phyloP scores from a whole-genome alignment of 441 rosid genomes.

The Populus hybrid region DNA sequence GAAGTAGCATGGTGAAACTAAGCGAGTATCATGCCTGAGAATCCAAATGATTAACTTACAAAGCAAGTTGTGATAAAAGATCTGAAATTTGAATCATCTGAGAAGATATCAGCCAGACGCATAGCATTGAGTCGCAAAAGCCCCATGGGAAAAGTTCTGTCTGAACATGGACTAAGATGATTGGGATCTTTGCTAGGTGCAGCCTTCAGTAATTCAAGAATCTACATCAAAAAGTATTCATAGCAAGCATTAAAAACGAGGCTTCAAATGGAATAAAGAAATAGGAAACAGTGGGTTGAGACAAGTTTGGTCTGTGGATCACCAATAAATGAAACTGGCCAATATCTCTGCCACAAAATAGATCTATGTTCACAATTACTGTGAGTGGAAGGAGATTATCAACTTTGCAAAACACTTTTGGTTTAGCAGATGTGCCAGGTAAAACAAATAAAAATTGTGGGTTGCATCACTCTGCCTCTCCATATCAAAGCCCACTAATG shows the following conservation, averaged over 20 bases:
- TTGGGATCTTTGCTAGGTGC: slow-evolving; percentile 60
- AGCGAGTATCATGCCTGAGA: slow-evolving; percentile 14
- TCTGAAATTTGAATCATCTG: slow-evolving; percentile 94
- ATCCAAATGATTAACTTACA: slow-evolving; percentile 52
- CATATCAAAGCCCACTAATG: slow-evolving; percentile 2
- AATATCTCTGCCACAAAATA: neutral
- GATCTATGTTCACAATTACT: neutral
- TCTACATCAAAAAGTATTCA: slow-evolving; percentile 43
- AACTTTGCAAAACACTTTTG: neutral
- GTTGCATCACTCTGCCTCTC: slow-evolving; percentile 2
- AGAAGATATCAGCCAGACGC: slow-evolving; percentile 90
- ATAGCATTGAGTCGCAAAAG: slow-evolving; percentile 88
- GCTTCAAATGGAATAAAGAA: slow-evolving; percentile 14
- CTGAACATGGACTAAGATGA: slow-evolving; percentile 39
- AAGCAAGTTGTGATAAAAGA: slow-evolving; percentile 59
- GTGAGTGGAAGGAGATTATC: neutral
- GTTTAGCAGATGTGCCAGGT: neutral
- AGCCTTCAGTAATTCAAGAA: slow-evolving; percentile 68
- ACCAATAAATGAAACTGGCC: neutral
- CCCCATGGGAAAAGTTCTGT: slow-evolving; percentile 59
- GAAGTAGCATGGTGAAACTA: slow-evolving; percentile 9
- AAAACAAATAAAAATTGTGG: slow-evolving; percentile 1
- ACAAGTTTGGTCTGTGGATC: neutral
- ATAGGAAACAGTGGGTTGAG: slow-evolving; percentile 6
- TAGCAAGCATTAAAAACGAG: slow-evolving; percentile 17